These are phyloP conservation scores for Fusarium staphyleae DNA, from an alignment of 2,329 filamentous ascomycete species.

Conservation along the genomic window DNA sequence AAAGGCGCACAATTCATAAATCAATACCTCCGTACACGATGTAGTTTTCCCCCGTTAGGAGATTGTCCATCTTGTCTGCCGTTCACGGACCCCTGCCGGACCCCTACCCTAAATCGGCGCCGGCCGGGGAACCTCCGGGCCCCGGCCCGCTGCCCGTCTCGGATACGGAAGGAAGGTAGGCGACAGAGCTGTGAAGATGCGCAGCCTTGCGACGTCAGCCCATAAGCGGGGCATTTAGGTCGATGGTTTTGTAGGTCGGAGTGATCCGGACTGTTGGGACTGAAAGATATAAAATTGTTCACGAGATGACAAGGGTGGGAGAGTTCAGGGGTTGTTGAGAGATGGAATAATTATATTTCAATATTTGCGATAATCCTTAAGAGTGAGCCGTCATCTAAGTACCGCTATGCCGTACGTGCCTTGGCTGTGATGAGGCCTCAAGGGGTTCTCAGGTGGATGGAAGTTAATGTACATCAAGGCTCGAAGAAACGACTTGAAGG, in stretches of 20 bases:
- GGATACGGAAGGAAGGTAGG: slow-evolving; percentile 35
- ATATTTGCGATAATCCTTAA: too few relatives aligned
- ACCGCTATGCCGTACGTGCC: too few relatives aligned
- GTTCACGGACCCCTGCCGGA: slow-evolving; percentile 11
- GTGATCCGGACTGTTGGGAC: slow-evolving; percentile 33
- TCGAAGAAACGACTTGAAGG: too few relatives aligned
- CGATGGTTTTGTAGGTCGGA: slow-evolving; percentile 34
- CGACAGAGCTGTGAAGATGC: slow-evolving; percentile 6
- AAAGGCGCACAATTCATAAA: too few relatives aligned
- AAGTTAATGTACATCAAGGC: neutral
- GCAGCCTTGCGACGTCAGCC: slow-evolving; percentile 33
- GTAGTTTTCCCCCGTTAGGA: too few relatives aligned
- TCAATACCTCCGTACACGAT: too few relatives aligned
- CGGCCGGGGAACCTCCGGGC: slow-evolving; percentile 20
- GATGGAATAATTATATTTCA: neutral
- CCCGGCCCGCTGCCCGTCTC: slow-evolving; percentile 19
- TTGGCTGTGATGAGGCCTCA: too few relatives aligned
- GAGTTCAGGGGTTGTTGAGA: neutral
- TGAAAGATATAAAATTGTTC: slow-evolving; percentile 18
- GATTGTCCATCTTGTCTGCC: neutral
- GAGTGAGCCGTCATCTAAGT: too few relatives aligned
- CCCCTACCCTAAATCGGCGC: slow-evolving; percentile 11
- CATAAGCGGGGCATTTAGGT: slow-evolving; percentile 36
- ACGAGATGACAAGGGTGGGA: neutral
- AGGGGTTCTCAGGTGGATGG: too few relatives aligned